Base-by-base conservation (phyloP, 306 rosid genomes). In the Glycine latifolia region DNA sequence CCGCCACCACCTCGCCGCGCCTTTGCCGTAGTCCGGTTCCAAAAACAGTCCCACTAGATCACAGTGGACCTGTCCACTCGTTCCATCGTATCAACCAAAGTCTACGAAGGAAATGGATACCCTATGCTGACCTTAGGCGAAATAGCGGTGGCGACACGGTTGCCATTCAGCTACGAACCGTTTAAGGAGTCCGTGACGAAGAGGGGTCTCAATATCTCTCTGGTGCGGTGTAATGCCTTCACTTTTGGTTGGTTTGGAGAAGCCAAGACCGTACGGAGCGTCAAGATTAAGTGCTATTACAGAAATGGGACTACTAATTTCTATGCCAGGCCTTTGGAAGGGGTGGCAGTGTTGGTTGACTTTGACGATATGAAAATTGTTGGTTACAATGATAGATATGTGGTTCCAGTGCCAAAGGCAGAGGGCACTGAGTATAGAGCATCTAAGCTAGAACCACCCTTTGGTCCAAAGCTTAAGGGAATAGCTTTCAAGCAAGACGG, bases 11-110 rank as follows among this genome's bases (percentile, higher is more conserved):
- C 90, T 2, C 92, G 92, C 10, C 89, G 87, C 5, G 91, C 88
- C 73, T 73, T 63, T 1, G 89, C 87, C 53, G 70, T 82, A n/a
- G 84, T 79, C n/a, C 86, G 92, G 4, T 60, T 33, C 50, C 41
- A 87, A 3, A 87, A 82, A 43, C 65, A 86, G 16, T 86, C 92
- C 9, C 86, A 77, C 8, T 90, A 91, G 67, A 80, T 91, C 53
- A 72, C 71, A 0, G 71, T 91, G 5, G 94, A 89, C 43, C 33
- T 89, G 4, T 10, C 81, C 3, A 73, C 15, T 5, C 48, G 14
- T 6, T 61, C 84, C 53, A 80, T 89, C 6, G 37, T 77, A 43
- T 87, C 90, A 3, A 67, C 53, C 55, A 81, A 53, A 52, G 76
- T 82, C 10, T 33, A 87, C 76, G 11, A 59, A 17, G 94, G 92